Evolutionary conservation across 2,329 filamentous ascomycete species (phyloP).

Genomic region (Cladophialophora psammophila): DNA sequence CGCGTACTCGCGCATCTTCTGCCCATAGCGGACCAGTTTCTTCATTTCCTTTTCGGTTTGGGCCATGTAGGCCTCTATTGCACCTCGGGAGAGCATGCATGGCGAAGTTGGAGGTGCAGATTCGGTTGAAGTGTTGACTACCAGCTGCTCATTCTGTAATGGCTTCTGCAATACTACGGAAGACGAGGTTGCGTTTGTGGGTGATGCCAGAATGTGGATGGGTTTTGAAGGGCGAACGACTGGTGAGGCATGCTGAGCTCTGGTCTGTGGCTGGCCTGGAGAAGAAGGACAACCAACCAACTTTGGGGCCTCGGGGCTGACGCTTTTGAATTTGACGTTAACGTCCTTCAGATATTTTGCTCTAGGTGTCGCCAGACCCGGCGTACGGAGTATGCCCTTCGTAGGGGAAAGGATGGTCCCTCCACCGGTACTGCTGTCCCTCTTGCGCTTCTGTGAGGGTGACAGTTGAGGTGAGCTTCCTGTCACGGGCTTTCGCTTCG

Average conservation of each 20-base stretch:
- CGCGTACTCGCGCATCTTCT: conserved; percentile 40
- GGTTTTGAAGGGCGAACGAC: conserved; percentile 34
- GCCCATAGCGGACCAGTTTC: conserved; percentile 63
- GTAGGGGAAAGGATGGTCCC: conserved; percentile 55
- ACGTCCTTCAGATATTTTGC: conserved; percentile 66
- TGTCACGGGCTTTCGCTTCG: conserved; percentile 28
- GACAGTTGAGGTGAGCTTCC: conserved; percentile 33
- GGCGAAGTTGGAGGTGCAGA: neutral
- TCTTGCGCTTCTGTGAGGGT: conserved; percentile 41
- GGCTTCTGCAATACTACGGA: neutral
- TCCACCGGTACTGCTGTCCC: conserved; percentile 19
- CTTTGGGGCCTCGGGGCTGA: conserved; percentile 34
- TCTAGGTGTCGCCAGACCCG: conserved; percentile 63
- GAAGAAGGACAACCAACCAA: neutral
- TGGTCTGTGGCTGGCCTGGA: neutral
- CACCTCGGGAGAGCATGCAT: conserved; percentile 36
- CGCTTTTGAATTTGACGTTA: conserved; percentile 49
- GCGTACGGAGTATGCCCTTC: conserved; percentile 71
- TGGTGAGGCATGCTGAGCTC: conserved; percentile 49
- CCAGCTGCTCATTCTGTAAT: neutral
- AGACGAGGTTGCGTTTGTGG: neutral
- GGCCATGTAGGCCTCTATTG: conserved; percentile 65
- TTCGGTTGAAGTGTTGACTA: neutral
- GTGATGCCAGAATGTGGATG: neutral
- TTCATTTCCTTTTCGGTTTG: conserved; percentile 67